Evolutionary conservation across 2,329 filamentous ascomycete species (phyloP).

Genomic region (Setomelanomma holmii): DNA sequence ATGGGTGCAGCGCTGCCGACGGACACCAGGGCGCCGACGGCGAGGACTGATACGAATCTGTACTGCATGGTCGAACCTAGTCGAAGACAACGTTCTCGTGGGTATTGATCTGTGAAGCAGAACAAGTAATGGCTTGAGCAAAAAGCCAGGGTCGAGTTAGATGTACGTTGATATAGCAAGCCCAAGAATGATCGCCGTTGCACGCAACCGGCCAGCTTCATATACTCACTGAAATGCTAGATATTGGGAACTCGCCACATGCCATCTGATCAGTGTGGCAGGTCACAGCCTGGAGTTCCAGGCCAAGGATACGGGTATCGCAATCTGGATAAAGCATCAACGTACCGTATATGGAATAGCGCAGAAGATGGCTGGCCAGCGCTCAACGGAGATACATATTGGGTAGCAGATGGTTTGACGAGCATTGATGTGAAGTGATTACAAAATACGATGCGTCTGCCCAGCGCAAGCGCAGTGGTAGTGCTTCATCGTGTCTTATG

Average conservation of each 20-base stretch:
- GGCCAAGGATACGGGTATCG: conserved; percentile 18
- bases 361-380: conserved; percentile 6
- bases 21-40: conserved; percentile 29
- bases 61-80: conserved; percentile 30
- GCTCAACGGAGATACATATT: conserved; percentile 8
- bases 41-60: conserved; percentile 34
- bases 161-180: conserved; percentile 7
- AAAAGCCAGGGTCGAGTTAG: conserved; percentile 3
- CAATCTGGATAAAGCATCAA: conserved; percentile 26
- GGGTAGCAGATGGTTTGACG: conserved; percentile 8
- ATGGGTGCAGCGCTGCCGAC: conserved; percentile 32
- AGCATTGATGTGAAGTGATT: conserved; percentile 11
- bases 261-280: conserved; percentile 2
- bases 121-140: conserved; percentile 4
- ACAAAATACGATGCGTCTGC: conserved; percentile 5
- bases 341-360: conserved; percentile 8
- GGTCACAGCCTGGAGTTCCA: conserved; percentile 12
- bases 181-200: conserved; percentile 1
- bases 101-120: conserved; percentile 1
- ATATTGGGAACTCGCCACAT: conserved; percentile 12
- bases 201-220: conserved; percentile 11
- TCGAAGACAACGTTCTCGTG: background rate
- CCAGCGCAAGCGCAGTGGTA: background rate
- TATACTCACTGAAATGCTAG: conserved; percentile 14
- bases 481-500: background rate